Conservation (phyloP, 352 stramenopile species). For the Blastocystis sp. region DNA sequence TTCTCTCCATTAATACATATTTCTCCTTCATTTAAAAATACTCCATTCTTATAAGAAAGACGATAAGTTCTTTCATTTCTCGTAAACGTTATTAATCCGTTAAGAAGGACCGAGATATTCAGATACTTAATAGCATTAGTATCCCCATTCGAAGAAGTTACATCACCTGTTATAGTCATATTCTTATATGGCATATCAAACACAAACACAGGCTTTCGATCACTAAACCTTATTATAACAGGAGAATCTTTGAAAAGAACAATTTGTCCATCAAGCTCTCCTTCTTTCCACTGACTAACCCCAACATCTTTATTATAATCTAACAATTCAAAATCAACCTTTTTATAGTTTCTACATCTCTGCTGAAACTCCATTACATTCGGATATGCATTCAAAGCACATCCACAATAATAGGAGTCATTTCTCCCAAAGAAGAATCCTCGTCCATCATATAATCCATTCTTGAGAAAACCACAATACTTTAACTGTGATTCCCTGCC, state of each 20-base stretch:
- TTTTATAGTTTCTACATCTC: background rate
- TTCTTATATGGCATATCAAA: background rate
- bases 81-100: too few species aligned
- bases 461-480: constrained; percentile 18
- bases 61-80: background rate
- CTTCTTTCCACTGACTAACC: background rate
- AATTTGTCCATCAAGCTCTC: background rate
- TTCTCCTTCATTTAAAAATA: background rate
- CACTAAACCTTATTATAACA: background rate
- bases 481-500: background rate
- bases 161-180: background rate
- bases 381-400: background rate
- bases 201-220: background rate
- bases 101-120: too few species aligned
- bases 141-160: too few species aligned
- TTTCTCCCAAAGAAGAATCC: background rate
- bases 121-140: too few species aligned
- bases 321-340: background rate
- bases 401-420: background rate
- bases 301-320: background rate
- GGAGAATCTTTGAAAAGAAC: background rate
- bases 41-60: background rate
- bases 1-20: background rate
- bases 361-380: background rate
- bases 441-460: background rate